Evolutionary conservation across 2,329 filamentous ascomycete genomes (phyloP), one percentile per base, ranked within the genome.

Genomic region (Thermomyces lanuginosus): DNA sequence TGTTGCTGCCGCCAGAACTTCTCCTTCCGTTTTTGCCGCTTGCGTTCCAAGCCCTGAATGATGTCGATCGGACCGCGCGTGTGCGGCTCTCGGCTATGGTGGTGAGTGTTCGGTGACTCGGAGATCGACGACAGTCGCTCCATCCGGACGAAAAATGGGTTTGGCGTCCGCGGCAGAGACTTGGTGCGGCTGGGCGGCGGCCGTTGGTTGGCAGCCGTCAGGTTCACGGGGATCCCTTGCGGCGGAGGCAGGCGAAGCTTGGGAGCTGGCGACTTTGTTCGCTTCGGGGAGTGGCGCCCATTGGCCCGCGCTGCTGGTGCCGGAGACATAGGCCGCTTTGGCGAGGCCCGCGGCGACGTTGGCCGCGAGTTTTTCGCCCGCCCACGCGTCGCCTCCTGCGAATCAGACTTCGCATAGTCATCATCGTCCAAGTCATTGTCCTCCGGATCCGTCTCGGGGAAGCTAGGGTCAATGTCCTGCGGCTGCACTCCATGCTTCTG

Each of bases 401-500:
- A 53, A 2, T 61, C 59, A 23, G 61, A 42, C 49, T 70, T 32
- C 45, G 60, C 41, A 51, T 58, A 51, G 51, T 72, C 56, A 46
- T 73, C 50, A 51, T 68, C 64, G 28, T 80, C 73, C 21, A 80
- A 72, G 19, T 82, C 78, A 15, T 86, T 76, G 38, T 83, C 73
- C 40, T 98, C 89, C 0, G 77, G 79, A 40, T 95, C 89, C 0
- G 84, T 92, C 1, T 83, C 84, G 0, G 89, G 89, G 49, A 98
- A 98, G 45, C 84, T 93, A 1, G 89, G 89, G 45, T 98, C 89
- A 33, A 93, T 92, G 41, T 95, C 89, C 47, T 95, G 89, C n/a
- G 89, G 86, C 16, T 86, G 81, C 16, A 71, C 49, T 36, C 77
- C 73, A 34, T 84, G 76, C 56, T 84, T 92, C 39, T 76, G 74